phyloP scores from a whole-genome alignment of 495 filamentous ascomycete species.

The Umbilicaria muhlenbergii region DNA sequence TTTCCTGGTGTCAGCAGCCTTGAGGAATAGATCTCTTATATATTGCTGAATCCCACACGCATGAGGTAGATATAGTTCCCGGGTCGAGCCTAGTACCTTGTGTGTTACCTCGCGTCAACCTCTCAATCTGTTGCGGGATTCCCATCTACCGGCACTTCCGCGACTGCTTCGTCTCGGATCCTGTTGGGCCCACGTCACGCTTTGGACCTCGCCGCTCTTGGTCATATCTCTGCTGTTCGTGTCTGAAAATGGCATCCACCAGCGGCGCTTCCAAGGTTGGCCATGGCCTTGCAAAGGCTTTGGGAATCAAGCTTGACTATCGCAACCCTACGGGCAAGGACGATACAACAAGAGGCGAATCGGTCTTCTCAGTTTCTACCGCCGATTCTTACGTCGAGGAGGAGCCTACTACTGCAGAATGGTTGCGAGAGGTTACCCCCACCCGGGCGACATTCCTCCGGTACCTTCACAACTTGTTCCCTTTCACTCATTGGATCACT shows the following conservation, averaged over 20 bases:
- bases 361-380: slow-evolving; percentile 58
- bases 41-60: no score
- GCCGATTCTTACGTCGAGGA: slow-evolving; percentile 72
- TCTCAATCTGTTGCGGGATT: no score
- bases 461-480: slow-evolving; percentile 63
- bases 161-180: no score
- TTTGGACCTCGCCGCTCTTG: no score
- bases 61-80: no score
- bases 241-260: background rate
- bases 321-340: slow-evolving; percentile 39
- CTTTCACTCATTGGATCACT: slow-evolving; percentile 74
- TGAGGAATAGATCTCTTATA: no score
- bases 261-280: slow-evolving; percentile 37
- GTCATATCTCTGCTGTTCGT: no score
- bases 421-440: slow-evolving; percentile 48
- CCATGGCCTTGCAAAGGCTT: slow-evolving; percentile 57
- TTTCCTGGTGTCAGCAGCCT: no score
- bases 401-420: slow-evolving; percentile 62
- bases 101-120: no score
- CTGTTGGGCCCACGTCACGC: no score
- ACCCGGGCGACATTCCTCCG: slow-evolving; percentile 29
- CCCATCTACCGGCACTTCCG: no score
- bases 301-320: slow-evolving; percentile 74
- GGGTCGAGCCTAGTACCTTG: no score
- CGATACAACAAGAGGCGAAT: slow-evolving; percentile 54